Base-by-base conservation (phyloP, 495 filamentous ascomycete genomes). In the Penicillium robsamsonii region DNA sequence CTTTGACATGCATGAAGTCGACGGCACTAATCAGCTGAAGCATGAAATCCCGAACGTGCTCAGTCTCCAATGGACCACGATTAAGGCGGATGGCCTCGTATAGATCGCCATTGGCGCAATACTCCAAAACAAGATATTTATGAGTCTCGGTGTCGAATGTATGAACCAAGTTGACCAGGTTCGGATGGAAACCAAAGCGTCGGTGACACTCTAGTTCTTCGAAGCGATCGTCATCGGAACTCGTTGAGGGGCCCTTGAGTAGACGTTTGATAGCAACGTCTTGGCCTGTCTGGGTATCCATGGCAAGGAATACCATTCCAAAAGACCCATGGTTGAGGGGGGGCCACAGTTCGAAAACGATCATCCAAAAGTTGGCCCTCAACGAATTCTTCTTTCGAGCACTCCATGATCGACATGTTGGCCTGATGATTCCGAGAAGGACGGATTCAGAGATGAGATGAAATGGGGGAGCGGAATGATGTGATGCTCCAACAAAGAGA, bases 311-410 rank as follows among this genome's bases (percentile, higher is more conserved):
- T 61, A 98, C 94, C 88, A 96, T 92, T 60, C 94, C 94, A 68
- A 97, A 98, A 24, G 94, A 98, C 63, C 94, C 94, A 81, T 97
- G 90, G 68, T 98, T 97, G 76, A 98, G 89, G 38, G 92, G 92
- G 92, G 64, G 91, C 89, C 66, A 96, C 77, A 40, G 91, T 93
- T 71, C 87, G 82, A 71, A 94, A 98, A 55, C 95, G 92, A 60
- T 88, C 89, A 72, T 88, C 86, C 71, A 94, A 79, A 54, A 94
- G 64, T 67, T 85, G 80, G 50, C 88, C 89, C 71, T 85, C 75
- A 54, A 82, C 75, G 70, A 94, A 93, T 56, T 78, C 79, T 72
- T 87, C 82, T 69, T 83, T 85, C 70, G 91, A 79, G 79, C 86
- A 92, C 70, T 91, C 89, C 89, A 94, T 91, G 73, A 65, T 71